Evolutionary conservation across 108 stramenopile species (phyloP).

Genomic region (Nitzschia palea): DNA sequence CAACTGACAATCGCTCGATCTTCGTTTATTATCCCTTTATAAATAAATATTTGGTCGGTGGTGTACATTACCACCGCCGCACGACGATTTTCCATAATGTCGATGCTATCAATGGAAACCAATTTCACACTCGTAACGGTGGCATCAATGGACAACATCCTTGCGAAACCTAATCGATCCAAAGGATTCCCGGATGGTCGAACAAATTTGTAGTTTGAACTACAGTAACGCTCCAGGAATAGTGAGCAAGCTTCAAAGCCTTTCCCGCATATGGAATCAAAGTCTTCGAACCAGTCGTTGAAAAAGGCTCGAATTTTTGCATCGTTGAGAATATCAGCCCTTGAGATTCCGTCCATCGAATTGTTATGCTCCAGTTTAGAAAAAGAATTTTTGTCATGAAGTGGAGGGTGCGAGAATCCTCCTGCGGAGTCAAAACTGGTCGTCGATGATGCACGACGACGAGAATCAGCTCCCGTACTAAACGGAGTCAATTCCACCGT

Average conservation of each 20-base stretch:
- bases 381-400: too few relatives aligned
- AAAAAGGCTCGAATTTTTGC: constrained; percentile 2
- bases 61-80: constrained; percentile 7
- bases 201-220: background rate
- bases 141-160: background rate
- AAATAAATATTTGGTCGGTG: constrained; percentile 2
- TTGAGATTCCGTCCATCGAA: background rate
- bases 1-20: constrained; percentile 6
- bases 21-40: background rate
- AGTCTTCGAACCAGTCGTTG: constrained; percentile 3
- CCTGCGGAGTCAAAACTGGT: too few relatives aligned
- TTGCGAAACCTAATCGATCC: background rate
- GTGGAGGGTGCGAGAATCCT: too few relatives aligned
- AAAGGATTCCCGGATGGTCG: constrained; percentile 8
- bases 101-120: constrained; percentile 5
- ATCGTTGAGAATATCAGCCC: background rate
- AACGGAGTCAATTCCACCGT: background rate
- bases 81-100: background rate
- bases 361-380: too few relatives aligned
- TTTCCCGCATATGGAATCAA: background rate
- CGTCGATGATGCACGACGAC: background rate
- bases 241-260: background rate
- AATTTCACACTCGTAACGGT: background rate
- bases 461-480: background rate
- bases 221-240: constrained; percentile 1